These are phyloP conservation scores for Calamus simplicifolius DNA, from an alignment of 176 grass and related monocot species.

Conservation along the genomic window DNA sequence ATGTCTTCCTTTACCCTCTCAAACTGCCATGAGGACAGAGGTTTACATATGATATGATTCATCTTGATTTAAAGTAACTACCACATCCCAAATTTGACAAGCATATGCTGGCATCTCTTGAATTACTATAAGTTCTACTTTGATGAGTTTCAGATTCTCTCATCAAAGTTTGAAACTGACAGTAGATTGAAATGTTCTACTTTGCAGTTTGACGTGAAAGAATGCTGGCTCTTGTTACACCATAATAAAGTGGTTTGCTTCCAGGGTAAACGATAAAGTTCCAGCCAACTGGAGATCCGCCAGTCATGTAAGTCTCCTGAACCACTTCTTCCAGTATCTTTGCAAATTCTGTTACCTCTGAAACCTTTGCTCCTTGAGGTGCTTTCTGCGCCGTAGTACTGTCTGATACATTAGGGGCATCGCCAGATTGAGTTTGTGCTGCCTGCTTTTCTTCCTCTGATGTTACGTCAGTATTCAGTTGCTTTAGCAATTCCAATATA, in stretches of 20 bases:
- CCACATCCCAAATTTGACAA: too few species aligned
- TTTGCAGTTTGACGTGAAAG: conserved; percentile 28
- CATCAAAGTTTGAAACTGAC: too few species aligned
- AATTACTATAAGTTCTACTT: too few species aligned
- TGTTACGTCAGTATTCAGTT: conserved; percentile 31
- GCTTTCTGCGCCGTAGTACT: background rate
- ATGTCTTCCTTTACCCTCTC: too few species aligned
- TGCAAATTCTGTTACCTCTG: conserved; percentile 22
- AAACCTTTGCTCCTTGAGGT: background rate
- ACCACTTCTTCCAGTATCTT: conserved; percentile 29
- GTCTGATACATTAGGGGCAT: conserved; percentile 7
- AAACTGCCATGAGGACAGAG: too few species aligned
- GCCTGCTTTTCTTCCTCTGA: conserved; percentile 15
- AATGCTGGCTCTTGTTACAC: conserved; percentile 49
- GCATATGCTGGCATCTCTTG: too few species aligned
- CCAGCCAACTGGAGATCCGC: conserved; percentile 76
- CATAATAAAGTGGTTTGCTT: conserved; percentile 19
- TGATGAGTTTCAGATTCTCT: too few species aligned
- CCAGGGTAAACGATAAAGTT: conserved; percentile 67
- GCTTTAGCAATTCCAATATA: conserved; percentile 49
- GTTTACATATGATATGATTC: too few species aligned
- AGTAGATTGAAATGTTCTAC: too few species aligned
- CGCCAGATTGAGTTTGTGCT: conserved; percentile 12
- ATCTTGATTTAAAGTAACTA: too few species aligned
- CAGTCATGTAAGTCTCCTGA: conserved; percentile 61